phyloP scores from a whole-genome alignment of 2,329 filamentous ascomycete species.

The Tolypocladium guangdongense region DNA sequence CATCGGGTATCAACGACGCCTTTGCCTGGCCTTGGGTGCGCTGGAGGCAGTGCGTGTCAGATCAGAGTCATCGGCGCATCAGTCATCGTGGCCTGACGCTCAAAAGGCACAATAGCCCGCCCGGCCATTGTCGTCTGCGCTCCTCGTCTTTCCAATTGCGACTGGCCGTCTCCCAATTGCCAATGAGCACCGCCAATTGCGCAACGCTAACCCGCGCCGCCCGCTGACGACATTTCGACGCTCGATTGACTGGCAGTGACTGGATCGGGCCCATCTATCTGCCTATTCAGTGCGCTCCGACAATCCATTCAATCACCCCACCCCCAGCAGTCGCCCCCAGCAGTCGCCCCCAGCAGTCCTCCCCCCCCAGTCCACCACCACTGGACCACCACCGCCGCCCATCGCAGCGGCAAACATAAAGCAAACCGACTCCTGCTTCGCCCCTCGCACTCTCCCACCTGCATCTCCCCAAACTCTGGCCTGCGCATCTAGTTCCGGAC shows the following conservation, averaged over 20 bases:
- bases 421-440: background rate
- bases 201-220: background rate
- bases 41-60: background rate
- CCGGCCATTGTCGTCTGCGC: background rate
- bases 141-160: background rate
- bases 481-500: background rate
- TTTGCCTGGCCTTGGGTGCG: background rate
- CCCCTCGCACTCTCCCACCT: background rate
- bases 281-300: background rate
- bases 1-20: slow-evolving; percentile 9
- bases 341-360: background rate
- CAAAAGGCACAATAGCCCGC: background rate
- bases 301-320: background rate
- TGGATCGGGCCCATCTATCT: background rate
- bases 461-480: background rate
- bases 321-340: background rate
- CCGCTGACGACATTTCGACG: slow-evolving; percentile 3
- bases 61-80: slow-evolving; percentile 1
- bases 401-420: background rate
- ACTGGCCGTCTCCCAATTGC: background rate
- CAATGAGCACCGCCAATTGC: slow-evolving; percentile 2
- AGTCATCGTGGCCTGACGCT: background rate
- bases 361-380: background rate
- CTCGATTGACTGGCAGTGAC: slow-evolving; percentile 1
- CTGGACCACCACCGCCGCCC: background rate